Evolutionary conservation across 1,284 basidiomycete genomes (phyloP), one percentile per base, ranked within the genome.

Genomic region (Naganishia albida): DNA sequence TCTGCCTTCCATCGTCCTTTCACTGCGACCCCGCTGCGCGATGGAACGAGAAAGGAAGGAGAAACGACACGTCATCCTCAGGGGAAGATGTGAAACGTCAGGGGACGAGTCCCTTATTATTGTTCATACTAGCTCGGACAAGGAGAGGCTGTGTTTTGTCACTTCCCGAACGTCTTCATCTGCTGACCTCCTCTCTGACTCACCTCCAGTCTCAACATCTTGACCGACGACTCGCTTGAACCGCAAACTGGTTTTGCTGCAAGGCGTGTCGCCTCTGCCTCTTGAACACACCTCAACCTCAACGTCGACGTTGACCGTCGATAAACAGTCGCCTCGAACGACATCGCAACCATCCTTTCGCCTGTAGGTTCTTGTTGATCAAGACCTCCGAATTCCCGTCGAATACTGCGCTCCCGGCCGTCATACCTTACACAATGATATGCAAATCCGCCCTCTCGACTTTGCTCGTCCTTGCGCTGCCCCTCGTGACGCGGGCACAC

Each of bases 401-500:
- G 10, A 51, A 25, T 13, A 7, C 3, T 6, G 4, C 46, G n/a
- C 26, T n/a, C 1, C 13, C 25, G 12, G 18, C 25, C 28, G 2
- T 20, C 13, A 16, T 43, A 28, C 12, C 10, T 2, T 8, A 1
- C 46, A 40, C 16, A 7, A 60, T 60, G 57, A 40, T 60, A 18
- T 50, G 40, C 26, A 42, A 50, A 18, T 25, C 48, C 13, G 20
- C 60, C 2, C 26, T 53, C n/a, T 53, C 60, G 39, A 30, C 48
- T 26, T 20, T 63, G 1, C n/a, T 23, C 26, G 20, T 59, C 23
- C 18, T 42, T 13, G 4, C 43, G 25, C 38, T 59, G 3, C 42
- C 55, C 25, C 46, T 64, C 26, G 42, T 67, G 6, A 69, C 70
- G 12, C 49, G 63, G 7, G 75, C 72, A n/a, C 75, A 78, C 65